Percentiles rank a stretch among this genome's conserved stretches.
These are phyloP conservation scores for Wolfiporia cocos DNA, from an alignment of 1,284 basidiomycete species.

Conservation along the genomic window DNA sequence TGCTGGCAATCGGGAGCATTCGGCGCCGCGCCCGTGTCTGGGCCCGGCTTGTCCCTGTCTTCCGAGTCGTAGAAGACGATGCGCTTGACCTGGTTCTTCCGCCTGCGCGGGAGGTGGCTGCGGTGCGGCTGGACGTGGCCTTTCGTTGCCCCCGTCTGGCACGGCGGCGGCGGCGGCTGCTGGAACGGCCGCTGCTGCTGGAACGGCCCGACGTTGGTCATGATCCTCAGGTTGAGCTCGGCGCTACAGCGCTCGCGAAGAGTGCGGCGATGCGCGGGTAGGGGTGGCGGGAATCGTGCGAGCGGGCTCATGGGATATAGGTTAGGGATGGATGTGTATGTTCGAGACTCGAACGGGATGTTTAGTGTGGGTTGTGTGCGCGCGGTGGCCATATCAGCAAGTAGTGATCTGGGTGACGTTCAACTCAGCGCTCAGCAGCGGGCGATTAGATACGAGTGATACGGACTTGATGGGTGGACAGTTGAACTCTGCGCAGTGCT, in stretches of 20 bases:
- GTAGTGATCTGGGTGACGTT: too few relatives aligned
- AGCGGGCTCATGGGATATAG: constrained; percentile 17
- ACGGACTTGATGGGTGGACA: constrained; percentile 13
- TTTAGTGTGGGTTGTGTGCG: too few relatives aligned
- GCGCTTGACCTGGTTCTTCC: constrained; percentile 18
- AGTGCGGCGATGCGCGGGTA: constrained; percentile 10
- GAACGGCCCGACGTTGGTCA: constrained; percentile 12
- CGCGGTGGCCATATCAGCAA: too few relatives aligned
- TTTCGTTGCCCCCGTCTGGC: constrained; percentile 17
- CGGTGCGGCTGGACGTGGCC: constrained; percentile 24
- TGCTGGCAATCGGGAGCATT: constrained; percentile 1
- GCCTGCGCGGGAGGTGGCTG: constrained; percentile 22
- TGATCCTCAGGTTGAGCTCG: constrained; percentile 17
- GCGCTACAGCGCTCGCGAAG: constrained; percentile 21
- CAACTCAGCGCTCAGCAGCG: too few relatives aligned
- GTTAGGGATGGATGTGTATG: too few relatives aligned
- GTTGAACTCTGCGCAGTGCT: background rate
- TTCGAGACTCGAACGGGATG: too few relatives aligned
- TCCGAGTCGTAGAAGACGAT: constrained; percentile 16
- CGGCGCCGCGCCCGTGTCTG: constrained; percentile 1
- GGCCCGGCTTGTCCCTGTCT: constrained; percentile 3
- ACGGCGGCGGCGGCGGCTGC: constrained; percentile 2
- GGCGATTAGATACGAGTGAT: too few relatives aligned
- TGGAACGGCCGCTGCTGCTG: too few relatives aligned
- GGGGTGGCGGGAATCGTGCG: constrained; percentile 20